phyloP scores from a whole-genome alignment of 768 basidiomycete species.

The Auricularia auricula-judae region DNA sequence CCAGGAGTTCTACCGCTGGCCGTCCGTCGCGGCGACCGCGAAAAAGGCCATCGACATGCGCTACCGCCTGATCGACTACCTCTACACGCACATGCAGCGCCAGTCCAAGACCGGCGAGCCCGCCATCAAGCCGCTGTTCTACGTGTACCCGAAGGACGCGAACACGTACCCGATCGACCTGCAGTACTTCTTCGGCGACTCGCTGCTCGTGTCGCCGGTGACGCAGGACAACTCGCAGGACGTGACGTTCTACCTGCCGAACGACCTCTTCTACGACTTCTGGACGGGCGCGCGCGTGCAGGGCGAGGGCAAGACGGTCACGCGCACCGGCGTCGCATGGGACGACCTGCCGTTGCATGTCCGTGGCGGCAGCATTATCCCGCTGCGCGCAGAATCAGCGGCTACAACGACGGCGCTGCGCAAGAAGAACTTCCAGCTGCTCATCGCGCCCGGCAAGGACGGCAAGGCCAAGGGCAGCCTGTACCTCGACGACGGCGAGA shows the following conservation, averaged over 20 bases:
- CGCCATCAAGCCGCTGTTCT: conserved; percentile 53
- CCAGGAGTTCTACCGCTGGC: conserved; percentile 65
- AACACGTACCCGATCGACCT: conserved; percentile 49
- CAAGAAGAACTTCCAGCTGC: conserved; percentile 45
- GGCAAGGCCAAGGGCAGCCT: conserved; percentile 42
- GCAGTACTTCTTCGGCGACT: conserved; percentile 60
- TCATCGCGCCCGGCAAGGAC: conserved; percentile 46
- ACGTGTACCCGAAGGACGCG: conserved; percentile 52
- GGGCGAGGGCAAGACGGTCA: conserved; percentile 35
- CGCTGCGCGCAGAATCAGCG: conserved; percentile 40
- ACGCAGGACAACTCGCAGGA: conserved; percentile 48
- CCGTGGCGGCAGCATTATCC: conserved; percentile 46
- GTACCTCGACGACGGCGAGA: conserved; percentile 53
- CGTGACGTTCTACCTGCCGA: conserved; percentile 50
- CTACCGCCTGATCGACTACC: conserved; percentile 42
- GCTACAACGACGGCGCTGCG: conserved; percentile 53
- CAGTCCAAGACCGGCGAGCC: conserved; percentile 50
- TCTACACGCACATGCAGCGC: conserved; percentile 60
- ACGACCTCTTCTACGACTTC: conserved; percentile 59
- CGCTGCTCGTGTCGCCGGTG: conserved; percentile 59
- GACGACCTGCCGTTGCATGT: conserved; percentile 54
- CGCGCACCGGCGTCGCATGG: conserved; percentile 36
- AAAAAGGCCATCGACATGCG: conserved; percentile 49
- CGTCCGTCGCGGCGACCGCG: conserved; percentile 43
- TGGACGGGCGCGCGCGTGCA: conserved; percentile 34